Evolutionary conservation across 495 filamentous ascomycete genomes (phyloP), one percentile per base, ranked within the genome.

Genomic region (Penicillium malachiteum): DNA sequence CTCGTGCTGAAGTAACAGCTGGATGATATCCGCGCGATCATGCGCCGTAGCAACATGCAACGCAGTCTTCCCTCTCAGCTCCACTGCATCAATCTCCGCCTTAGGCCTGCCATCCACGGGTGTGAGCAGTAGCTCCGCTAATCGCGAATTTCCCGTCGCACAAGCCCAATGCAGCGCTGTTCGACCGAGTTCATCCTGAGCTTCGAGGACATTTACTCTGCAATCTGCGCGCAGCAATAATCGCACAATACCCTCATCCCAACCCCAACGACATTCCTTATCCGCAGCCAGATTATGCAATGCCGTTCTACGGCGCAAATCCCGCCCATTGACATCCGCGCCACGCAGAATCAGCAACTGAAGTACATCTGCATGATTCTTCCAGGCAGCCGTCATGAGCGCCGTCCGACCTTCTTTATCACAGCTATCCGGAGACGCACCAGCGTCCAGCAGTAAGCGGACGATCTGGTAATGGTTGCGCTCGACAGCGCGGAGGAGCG

Each of bases 81-180:
- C 84, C 5, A 75, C 71, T 0, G 79, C 79, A 54, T 78, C 67
- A 26, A 87, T 69, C 48, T 76, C 57, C 5, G 78, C 84, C 31
- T 63, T 66, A 3, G 72, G 72, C 10, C 7, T 16, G 10, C 69
- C 68, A 47, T 69, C 65, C 2, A 71, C 62, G 26, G 78, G 51
- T 13, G 66, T 77, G 6, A 88, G 70, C 40, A 88, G 69, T 62
- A 80, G 58, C 58, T 79, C 74, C n/a, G 76, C 81, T 16, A 88
- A 65, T 18, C 70, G 69, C 39, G 72, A 62, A 61, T 86, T 86
- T 9, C 83, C 81, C 40, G 83, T 84, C 16, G 79, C 82, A 52
- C 82, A 82, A 26, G 85, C 84, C 85, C 84, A 87, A 58, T 86
- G 77, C 48, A 88, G 57, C 30, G 85, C 80, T 32, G 81, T 84